phyloP scores from a whole-genome alignment of 495 filamentous ascomycete species.

The Penicillium riverlandense region DNA sequence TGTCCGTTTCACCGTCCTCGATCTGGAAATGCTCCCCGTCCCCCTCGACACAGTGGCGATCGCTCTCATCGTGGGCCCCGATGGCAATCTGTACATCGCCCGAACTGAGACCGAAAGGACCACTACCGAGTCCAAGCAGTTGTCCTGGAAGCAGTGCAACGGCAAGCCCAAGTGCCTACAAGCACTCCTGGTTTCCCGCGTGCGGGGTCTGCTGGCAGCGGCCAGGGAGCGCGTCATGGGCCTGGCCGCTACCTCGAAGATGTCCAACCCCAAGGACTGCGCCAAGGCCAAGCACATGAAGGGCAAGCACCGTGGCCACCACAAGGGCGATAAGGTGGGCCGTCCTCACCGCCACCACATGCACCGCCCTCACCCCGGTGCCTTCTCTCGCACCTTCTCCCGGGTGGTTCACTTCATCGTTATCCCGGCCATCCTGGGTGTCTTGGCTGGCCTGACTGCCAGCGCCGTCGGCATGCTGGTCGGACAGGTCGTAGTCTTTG shows the following conservation, averaged over 20 bases:
- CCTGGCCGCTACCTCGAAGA: conserved; percentile 21
- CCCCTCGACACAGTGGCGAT: conserved; percentile 42
- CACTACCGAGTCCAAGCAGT: conserved; percentile 19
- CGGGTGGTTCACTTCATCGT: conserved; percentile 43
- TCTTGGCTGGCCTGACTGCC: conserved; percentile 42
- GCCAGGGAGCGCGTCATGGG: conserved; percentile 34
- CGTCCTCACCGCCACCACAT: conserved; percentile 20
- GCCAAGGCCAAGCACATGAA: conserved; percentile 13
- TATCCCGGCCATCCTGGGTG: conserved; percentile 38
- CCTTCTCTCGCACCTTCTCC: conserved; percentile 36
- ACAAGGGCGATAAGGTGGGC: conserved; percentile 1
- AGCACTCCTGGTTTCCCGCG: conserved; percentile 29
- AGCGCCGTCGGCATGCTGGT: conserved; percentile 48
- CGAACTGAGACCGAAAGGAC: conserved; percentile 32
- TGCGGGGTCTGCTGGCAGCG: conserved; percentile 28
- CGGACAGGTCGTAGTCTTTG: conserved; percentile 41
- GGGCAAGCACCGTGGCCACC: conserved; percentile 4
- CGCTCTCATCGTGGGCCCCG: conserved; percentile 29
- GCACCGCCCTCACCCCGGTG: conserved; percentile 24
- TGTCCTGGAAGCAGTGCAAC: conserved; percentile 35
- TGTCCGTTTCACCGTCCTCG: conserved; percentile 41
- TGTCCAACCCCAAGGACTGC: conserved; percentile 20
- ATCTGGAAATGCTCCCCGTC: conserved; percentile 41
- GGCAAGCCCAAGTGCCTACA: conserved; percentile 34
- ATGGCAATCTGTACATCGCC: conserved; percentile 30